Evolutionary conservation across 139 green algal genomes (phyloP), one percentile per base, ranked within the genome.

Genomic region (Closterium sp.): DNA sequence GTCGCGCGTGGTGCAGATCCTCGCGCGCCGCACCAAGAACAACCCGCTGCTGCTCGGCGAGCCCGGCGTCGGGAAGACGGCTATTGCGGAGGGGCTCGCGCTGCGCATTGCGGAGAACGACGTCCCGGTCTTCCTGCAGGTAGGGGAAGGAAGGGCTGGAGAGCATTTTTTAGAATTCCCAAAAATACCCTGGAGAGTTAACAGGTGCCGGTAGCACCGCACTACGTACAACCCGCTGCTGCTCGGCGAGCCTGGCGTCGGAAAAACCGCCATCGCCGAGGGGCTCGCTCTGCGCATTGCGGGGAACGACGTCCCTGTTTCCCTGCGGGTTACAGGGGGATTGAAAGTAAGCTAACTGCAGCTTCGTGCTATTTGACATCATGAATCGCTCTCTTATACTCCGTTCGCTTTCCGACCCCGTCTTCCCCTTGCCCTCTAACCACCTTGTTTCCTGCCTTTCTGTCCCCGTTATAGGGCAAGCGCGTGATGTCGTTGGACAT

Each of bases 151-250:
- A n/a, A n/a, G n/a, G n/a, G n/a, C n/a, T n/a, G n/a, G n/a, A n/a
- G n/a, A n/a, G n/a, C n/a, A n/a, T n/a, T n/a, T n/a, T n/a, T n/a
- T n/a, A n/a, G n/a, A n/a, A n/a, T n/a, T n/a, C n/a, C n/a, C n/a
- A n/a, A n/a, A n/a, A n/a, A n/a, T n/a, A n/a, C n/a, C n/a, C n/a
- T n/a, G n/a, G n/a, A n/a, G n/a, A n/a, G n/a, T n/a, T n/a, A n/a
- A n/a, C n/a, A n/a, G n/a, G n/a, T n/a, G n/a, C n/a, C n/a, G n/a
- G n/a, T n/a, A n/a, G 21, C 93, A 96, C 10, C 94, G 96, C 90
- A 98, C 96, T 86, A 99, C 99, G 95, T 99, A 98, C 96, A 99
- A 99, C 96, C 97, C 98, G 81, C 97, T 99, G 87, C 95, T 99
- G 89, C 95, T 99, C 90, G 98, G 98, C 33, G 97, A 99, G 94